Percentiles rank a stretch among this genome's conserved stretches.
phyloP scores from a whole-genome alignment of 805 yeast genomes.

The Wickerhamomyces chaumierensis region DNA sequence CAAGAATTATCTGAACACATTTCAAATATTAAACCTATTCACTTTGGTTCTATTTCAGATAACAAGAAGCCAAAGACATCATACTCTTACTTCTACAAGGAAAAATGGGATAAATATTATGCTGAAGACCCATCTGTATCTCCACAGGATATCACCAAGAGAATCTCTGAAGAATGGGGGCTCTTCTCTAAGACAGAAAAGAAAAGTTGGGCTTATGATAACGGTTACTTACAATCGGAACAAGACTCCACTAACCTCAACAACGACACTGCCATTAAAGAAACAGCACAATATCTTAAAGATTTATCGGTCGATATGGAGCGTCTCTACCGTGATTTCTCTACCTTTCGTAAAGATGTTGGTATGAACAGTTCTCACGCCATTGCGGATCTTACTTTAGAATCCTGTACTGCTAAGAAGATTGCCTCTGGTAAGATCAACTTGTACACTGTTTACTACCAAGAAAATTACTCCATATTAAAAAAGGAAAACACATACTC shows the following conservation, averaged over 20 bases:
- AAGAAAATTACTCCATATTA: neutral
- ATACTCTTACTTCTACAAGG: neutral
- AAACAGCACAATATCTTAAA: neutral
- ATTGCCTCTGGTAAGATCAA: neutral
- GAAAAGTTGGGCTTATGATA: neutral
- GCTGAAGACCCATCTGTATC: neutral
- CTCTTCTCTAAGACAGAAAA: conserved; percentile 1
- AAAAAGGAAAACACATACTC: neutral
- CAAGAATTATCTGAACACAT: neutral
- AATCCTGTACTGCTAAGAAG: neutral
- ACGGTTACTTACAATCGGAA: neutral
- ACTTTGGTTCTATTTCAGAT: neutral
- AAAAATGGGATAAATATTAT: neutral
- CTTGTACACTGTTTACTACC: neutral
- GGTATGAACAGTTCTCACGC: neutral
- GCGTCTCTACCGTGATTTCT: neutral
- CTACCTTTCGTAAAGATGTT: neutral
- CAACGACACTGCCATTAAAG: neutral
- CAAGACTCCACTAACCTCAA: neutral
- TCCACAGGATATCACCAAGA: conserved; percentile 1
- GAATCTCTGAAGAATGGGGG: neutral
- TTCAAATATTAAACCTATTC: no score
- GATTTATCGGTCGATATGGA: neutral
- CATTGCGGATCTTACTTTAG: neutral
- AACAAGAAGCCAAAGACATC: neutral